A percentile compares a stretch with the other conserved stretches of the same genome.
Evolutionary conservation across 2,329 filamentous ascomycete genomes (phyloP).

Genomic region (Chalara sp.): DNA sequence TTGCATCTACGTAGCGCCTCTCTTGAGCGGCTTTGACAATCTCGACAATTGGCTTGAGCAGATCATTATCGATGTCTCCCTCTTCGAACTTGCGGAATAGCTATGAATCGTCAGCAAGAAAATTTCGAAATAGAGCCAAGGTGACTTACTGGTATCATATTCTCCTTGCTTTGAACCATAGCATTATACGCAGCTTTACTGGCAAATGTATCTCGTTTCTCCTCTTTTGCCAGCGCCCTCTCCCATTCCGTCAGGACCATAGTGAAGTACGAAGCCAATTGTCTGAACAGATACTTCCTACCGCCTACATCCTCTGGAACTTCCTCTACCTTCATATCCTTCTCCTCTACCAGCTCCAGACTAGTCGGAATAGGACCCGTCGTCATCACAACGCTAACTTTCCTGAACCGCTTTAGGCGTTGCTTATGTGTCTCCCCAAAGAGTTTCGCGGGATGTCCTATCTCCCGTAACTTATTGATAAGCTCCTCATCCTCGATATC

Average conservation of each 20-base stretch:
- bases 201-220: slow-evolving; percentile 58
- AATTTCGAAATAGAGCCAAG: not conserved
- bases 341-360: slow-evolving; percentile 70
- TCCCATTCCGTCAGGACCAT: slow-evolving; percentile 93
- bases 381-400: slow-evolving; percentile 53
- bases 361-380: slow-evolving; percentile 83
- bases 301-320: slow-evolving; percentile 57
- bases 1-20: slow-evolving; percentile 89
- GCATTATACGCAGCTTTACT: slow-evolving; percentile 77
- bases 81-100: slow-evolving; percentile 87
- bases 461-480: slow-evolving; percentile 55
- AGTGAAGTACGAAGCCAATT: slow-evolving; percentile 91
- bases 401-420: slow-evolving; percentile 64
- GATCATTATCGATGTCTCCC: slow-evolving; percentile 67
- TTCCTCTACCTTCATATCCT: slow-evolving; percentile 76
- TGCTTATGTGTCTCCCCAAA: slow-evolving; percentile 76
- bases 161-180: slow-evolving; percentile 81
- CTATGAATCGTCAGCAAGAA: slow-evolving; percentile 26
- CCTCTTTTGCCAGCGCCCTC: slow-evolving; percentile 63
- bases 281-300: slow-evolving; percentile 69
- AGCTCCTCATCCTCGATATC: slow-evolving; percentile 70
- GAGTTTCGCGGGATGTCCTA: slow-evolving; percentile 66
- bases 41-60: slow-evolving; percentile 78
- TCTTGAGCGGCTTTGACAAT: slow-evolving; percentile 89
- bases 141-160: slow-evolving; percentile 64